Evolutionary conservation across 1,139 yeast species (phyloP).

Genomic region (Pichia kudriavzevii): DNA sequence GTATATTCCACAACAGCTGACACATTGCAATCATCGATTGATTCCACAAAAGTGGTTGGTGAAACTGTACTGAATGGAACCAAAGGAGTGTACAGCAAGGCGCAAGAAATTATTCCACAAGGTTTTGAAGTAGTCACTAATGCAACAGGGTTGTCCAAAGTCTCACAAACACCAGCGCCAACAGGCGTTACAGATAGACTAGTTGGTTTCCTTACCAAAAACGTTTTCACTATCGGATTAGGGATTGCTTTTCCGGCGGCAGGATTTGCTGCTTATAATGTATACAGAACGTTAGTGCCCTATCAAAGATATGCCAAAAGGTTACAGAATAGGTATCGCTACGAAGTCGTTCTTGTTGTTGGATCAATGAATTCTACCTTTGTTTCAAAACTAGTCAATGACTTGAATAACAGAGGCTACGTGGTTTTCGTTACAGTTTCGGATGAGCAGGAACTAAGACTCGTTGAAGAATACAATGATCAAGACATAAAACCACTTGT

Average conservation of each 20-base stretch:
- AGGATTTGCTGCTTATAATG: constrained; percentile 7
- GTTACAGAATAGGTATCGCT: constrained; percentile 16
- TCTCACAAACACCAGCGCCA: constrained; percentile 1
- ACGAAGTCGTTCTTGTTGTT: constrained; percentile 63
- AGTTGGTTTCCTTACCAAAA: constrained; percentile 2
- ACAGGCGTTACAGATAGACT: no score
- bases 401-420: constrained; percentile 71
- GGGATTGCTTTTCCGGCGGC: constrained; percentile 8
- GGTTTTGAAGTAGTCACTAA: background rate
- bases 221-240: constrained; percentile 9
- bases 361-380: constrained; percentile 78
- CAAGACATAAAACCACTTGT: constrained; percentile 50
- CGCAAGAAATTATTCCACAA: constrained; percentile 5
- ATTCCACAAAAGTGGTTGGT: constrained; percentile 9
- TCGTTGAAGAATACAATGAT: constrained; percentile 46
- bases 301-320: constrained; percentile 44
- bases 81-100: constrained; percentile 1
- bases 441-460: constrained; percentile 53
- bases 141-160: background rate
- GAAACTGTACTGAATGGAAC: constrained; percentile 5
- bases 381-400: constrained; percentile 61
- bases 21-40: constrained; percentile 7
- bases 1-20: constrained; percentile 10
- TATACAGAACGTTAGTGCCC: constrained; percentile 12
- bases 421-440: constrained; percentile 70